phyloP scores from a whole-genome alignment of 2,329 filamentous ascomycete species.

The Thelonectria rubi region DNA sequence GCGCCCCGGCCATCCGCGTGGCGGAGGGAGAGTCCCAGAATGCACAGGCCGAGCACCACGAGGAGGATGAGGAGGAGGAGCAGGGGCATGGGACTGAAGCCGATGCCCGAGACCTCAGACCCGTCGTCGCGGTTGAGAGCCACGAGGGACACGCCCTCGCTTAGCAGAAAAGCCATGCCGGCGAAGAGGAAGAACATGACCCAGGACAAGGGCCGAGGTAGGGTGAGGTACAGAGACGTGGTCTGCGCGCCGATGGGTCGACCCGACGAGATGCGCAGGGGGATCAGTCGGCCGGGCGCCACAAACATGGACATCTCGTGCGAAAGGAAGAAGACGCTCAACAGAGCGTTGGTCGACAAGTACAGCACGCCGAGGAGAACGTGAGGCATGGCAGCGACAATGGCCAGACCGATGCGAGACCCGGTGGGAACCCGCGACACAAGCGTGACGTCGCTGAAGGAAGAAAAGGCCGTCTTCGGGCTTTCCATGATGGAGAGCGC shows the following conservation, averaged over 20 bases:
- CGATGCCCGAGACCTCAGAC: slow-evolving; percentile 45
- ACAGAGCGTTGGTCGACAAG: slow-evolving; percentile 56
- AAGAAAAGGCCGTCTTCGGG: slow-evolving; percentile 44
- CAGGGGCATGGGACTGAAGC: slow-evolving; percentile 55
- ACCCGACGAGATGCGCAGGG: slow-evolving; percentile 58
- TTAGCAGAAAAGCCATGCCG: slow-evolving; percentile 56
- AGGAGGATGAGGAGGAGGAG: slow-evolving; percentile 54
- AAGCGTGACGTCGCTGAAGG: slow-evolving; percentile 51
- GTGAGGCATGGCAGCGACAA: slow-evolving; percentile 59
- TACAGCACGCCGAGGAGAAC: slow-evolving; percentile 59
- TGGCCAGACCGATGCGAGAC: slow-evolving; percentile 42
- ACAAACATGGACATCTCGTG: slow-evolving; percentile 60
- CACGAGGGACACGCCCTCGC: slow-evolving; percentile 54
- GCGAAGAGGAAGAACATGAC: slow-evolving; percentile 55
- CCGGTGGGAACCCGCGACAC: slow-evolving; percentile 46
- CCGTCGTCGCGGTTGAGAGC: slow-evolving; percentile 42
- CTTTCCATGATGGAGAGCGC: slow-evolving; percentile 47
- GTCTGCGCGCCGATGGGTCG: slow-evolving; percentile 55
- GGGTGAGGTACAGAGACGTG: slow-evolving; percentile 59
- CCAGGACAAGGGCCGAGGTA: slow-evolving; percentile 58
- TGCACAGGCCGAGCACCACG: slow-evolving; percentile 44
- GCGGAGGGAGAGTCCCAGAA: slow-evolving; percentile 52
- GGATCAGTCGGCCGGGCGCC: slow-evolving; percentile 34
- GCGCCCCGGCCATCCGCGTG: slow-evolving; percentile 49
- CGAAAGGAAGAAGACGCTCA: slow-evolving; percentile 59